A percentile compares a stretch with the other conserved stretches of the same genome.
These are phyloP conservation scores for Colletotrichum sp. DNA, from an alignment of 2,329 filamentous ascomycete genomes.

Conservation along the genomic window DNA sequence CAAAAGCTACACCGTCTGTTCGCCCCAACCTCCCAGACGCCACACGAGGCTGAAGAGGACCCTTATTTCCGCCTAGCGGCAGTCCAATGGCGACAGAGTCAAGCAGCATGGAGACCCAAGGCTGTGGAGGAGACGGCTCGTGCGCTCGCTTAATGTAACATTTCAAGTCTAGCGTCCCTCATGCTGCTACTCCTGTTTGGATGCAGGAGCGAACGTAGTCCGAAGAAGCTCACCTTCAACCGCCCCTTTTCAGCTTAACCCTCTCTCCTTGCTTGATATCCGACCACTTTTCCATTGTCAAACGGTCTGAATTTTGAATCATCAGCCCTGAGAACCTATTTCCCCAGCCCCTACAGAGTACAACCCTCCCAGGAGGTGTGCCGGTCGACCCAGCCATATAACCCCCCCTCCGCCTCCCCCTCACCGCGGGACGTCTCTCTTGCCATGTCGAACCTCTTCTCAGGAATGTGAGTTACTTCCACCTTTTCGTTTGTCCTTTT, in stretches of 20 bases:
- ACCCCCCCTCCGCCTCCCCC: conserved; percentile 25
- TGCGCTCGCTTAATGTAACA: conserved; percentile 20
- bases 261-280: conserved; percentile 21
- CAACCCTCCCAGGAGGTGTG: conserved; percentile 3
- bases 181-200: conserved; percentile 21
- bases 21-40: conserved; percentile 1
- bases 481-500: conserved; percentile 15
- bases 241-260: conserved; percentile 22
- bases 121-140: conserved; percentile 14
- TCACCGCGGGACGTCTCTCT: conserved; percentile 20
- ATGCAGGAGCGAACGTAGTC: conserved; percentile 23
- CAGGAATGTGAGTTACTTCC: conserved; percentile 61
- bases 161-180: conserved; percentile 19
- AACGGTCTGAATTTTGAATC: conserved; percentile 14
- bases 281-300: conserved; percentile 16
- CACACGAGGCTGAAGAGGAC: conserved; percentile 20
- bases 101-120: conserved; percentile 6
- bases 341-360: conserved; percentile 13
- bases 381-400: conserved; percentile 10
- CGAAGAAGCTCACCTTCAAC: conserved; percentile 23
- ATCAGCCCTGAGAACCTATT: conserved; percentile 9
- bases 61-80: background rate
- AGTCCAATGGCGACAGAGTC: conserved; percentile 11
- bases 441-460: conserved; percentile 66
- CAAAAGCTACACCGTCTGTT: background rate